Conservation (phyloP, 768 basidiomycete genomes). For the Phylloporus sp. region DNA sequence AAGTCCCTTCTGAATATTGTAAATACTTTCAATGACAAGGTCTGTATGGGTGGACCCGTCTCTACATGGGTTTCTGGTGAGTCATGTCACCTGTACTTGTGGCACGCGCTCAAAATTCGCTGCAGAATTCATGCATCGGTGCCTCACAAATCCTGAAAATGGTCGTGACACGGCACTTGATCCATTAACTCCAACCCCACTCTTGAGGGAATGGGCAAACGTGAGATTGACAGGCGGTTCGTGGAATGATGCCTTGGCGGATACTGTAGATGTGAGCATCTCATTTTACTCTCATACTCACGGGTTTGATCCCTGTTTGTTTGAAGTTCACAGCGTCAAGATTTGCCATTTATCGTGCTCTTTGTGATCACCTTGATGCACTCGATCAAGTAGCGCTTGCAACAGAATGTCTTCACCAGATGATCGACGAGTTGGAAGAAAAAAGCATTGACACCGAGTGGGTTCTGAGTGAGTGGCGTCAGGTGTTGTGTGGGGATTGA, state of each 20-base stretch:
- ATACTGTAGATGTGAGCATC: neutral
- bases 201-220: conserved; percentile 1
- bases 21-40: neutral
- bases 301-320: no score
- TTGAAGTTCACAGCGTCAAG: neutral
- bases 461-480: neutral
- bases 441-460: neutral
- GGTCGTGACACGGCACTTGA: neutral
- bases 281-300: neutral
- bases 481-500: no score
- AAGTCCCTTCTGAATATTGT: neutral
- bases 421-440: neutral
- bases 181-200: neutral
- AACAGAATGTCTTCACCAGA: neutral
- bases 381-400: neutral
- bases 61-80: neutral
- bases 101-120: neutral
- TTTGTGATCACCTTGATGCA: no score
- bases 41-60: neutral
- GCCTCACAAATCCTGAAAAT: neutral
- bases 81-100: neutral
- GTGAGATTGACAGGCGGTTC: neutral
- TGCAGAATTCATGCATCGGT: neutral
- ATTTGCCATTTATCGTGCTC: neutral
- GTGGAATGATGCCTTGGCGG: neutral